Conservation (phyloP, 2,329 filamentous ascomycete species). For the Geosmithia morbida region DNA sequence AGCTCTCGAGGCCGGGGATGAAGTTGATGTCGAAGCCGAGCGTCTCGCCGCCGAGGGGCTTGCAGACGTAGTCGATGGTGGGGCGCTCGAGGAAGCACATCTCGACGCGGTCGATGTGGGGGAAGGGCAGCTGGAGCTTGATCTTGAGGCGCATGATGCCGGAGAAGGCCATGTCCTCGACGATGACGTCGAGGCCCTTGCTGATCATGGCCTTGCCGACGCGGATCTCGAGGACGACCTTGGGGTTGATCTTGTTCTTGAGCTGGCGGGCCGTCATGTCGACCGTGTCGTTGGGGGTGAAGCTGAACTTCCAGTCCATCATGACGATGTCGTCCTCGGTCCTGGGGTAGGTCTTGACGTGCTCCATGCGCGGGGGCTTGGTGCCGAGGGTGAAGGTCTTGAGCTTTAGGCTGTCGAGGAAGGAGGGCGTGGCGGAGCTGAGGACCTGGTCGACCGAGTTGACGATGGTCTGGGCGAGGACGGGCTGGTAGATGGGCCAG, state of each 20-base stretch:
- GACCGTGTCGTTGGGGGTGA: slow-evolving; percentile 85
- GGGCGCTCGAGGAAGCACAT: slow-evolving; percentile 88
- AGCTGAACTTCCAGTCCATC: slow-evolving; percentile 99
- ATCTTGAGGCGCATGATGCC: slow-evolving; percentile 95
- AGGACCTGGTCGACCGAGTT: slow-evolving; percentile 92
- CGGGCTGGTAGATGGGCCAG: slow-evolving; percentile 96
- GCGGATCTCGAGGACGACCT: slow-evolving; percentile 86
- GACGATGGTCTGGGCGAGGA: slow-evolving; percentile 83
- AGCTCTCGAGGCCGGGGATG: slow-evolving; percentile 82
- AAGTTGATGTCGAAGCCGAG: slow-evolving; percentile 99
- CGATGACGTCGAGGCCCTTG: slow-evolving; percentile 93
- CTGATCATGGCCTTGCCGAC: slow-evolving; percentile 94
- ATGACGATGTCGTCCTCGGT: slow-evolving; percentile 89
- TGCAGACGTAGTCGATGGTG: slow-evolving; percentile 92
- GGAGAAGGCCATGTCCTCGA: slow-evolving; percentile 93
- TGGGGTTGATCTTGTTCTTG: slow-evolving; percentile 93
- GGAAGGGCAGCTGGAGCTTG: slow-evolving; percentile 91
- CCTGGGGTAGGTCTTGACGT: slow-evolving; percentile 96
- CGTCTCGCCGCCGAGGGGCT: slow-evolving; percentile 86
- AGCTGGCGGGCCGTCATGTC: slow-evolving; percentile 85
- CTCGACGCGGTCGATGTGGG: slow-evolving; percentile 87
- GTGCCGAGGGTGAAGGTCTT: slow-evolving; percentile 89
- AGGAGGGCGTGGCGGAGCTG: slow-evolving; percentile 79
- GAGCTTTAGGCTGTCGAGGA: slow-evolving; percentile 85
- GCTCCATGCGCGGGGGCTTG: slow-evolving; percentile 90